Evolutionary conservation across 1,284 basidiomycete species (phyloP).

Genomic region (Caloboletus firmus): DNA sequence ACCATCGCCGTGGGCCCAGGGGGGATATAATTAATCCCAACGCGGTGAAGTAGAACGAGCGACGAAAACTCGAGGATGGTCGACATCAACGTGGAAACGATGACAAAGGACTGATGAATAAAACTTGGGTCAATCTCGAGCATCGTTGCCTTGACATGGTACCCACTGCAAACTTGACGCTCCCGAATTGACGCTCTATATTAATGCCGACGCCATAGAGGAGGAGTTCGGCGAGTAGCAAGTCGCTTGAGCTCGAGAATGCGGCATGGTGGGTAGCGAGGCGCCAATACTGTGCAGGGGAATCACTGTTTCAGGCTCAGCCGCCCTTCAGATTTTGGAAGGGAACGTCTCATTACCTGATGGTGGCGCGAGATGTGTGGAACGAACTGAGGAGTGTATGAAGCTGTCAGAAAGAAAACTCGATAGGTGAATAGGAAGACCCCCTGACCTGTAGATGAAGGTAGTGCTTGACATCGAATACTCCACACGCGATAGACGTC

Average conservation of each 20-base stretch:
- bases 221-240: constrained; percentile 75
- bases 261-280: constrained; percentile 73
- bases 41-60: constrained; percentile 60
- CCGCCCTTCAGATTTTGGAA: constrained; percentile 12
- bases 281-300: constrained; percentile 74
- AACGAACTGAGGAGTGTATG: constrained; percentile 45
- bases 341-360: constrained; percentile 46
- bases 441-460: constrained; percentile 72
- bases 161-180: constrained; percentile 85
- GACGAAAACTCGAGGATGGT: constrained; percentile 66
- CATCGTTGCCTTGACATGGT: background rate
- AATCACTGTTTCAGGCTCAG: constrained; percentile 25
- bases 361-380: constrained; percentile 72
- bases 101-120: constrained; percentile 64
- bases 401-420: constrained; percentile 14
- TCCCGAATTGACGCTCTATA: constrained; percentile 86
- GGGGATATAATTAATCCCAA: constrained; percentile 72
- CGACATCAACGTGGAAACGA: constrained; percentile 63
- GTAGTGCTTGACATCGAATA: constrained; percentile 86
- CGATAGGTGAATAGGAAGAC: background rate
- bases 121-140: constrained; percentile 1
- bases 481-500: constrained; percentile 67
- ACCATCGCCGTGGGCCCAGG: constrained; percentile 73
- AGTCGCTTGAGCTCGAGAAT: constrained; percentile 82
- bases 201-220: constrained; percentile 73